A percentile compares a stretch with the other conserved stretches of the same genome.
phyloP scores from a whole-genome alignment of 2,329 filamentous ascomycete species.

The Pseudopyrenochaeta lycopersici region DNA sequence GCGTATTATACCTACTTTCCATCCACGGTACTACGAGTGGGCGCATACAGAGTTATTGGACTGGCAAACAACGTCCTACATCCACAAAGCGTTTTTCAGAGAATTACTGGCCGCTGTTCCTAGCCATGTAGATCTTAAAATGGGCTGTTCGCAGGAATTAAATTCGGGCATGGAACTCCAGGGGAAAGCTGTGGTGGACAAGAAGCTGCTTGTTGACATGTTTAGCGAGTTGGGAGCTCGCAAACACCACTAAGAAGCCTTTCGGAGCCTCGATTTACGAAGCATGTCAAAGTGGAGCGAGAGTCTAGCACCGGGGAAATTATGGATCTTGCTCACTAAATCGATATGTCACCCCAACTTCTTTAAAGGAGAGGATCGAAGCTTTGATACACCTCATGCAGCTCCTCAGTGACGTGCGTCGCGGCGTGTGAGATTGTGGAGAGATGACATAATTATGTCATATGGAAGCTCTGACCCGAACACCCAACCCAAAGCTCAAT shows the following conservation, averaged over 20 bases:
- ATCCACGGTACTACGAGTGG: conserved; percentile 42
- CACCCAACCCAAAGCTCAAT: background rate
- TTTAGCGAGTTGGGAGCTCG: conserved; percentile 25
- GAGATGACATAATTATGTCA: too few species aligned
- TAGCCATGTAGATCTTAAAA: conserved; percentile 20
- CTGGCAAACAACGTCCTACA: conserved; percentile 32
- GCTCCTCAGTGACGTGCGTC: background rate
- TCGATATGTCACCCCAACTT: background rate
- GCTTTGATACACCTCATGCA: background rate
- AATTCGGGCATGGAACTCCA: conserved; percentile 25
- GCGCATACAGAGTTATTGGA: conserved; percentile 29
- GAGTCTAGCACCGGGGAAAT: too few species aligned
- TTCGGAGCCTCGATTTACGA: too few species aligned
- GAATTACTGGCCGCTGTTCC: conserved; percentile 34
- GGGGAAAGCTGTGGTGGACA: conserved; percentile 14
- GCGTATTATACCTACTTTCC: conserved; percentile 37
- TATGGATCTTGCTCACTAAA: too few species aligned
- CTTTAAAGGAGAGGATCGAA: background rate
- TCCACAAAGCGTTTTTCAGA: conserved; percentile 42
- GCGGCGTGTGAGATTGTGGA: too few species aligned
- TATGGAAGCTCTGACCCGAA: background rate
- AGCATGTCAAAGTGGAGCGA: too few species aligned
- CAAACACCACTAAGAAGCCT: background rate
- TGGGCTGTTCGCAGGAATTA: conserved; percentile 21
- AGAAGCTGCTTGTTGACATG: conserved; percentile 28